Percentiles rank a stretch among this genome's conserved stretches.
Conservation (phyloP, 2,329 filamentous ascomycete genomes). For the Xylariaceae sp. region DNA sequence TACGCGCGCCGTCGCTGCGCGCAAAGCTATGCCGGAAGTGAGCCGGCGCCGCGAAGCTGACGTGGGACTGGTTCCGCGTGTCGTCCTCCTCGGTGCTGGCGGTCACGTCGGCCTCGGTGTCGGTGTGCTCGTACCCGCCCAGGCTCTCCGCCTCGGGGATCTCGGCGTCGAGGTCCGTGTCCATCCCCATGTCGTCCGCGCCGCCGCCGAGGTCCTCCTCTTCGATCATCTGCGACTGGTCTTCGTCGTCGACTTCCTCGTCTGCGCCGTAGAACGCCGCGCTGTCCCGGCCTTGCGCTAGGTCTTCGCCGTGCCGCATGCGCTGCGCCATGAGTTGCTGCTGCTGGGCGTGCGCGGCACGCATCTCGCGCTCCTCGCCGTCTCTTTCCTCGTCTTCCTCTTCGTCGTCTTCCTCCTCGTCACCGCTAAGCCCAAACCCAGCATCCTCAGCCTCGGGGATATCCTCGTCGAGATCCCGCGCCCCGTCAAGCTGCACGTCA, state of each 20-base stretch:
- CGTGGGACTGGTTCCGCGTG: constrained; percentile 24
- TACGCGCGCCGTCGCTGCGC: constrained; percentile 40
- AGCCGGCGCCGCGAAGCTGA: constrained; percentile 2
- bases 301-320: constrained; percentile 53
- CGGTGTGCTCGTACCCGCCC: constrained; percentile 71
- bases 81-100: constrained; percentile 41
- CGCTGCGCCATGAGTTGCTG: constrained; percentile 47
- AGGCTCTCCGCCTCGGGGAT: constrained; percentile 59
- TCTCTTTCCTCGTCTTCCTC: constrained; percentile 28
- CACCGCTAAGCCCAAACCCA: constrained; percentile 48
- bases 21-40: constrained; percentile 38
- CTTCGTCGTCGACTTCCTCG: constrained; percentile 53
- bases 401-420: constrained; percentile 40
- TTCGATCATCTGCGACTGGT: constrained; percentile 56
- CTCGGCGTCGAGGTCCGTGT: constrained; percentile 60
- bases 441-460: constrained; percentile 62
- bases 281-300: constrained; percentile 48
- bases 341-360: constrained; percentile 39
- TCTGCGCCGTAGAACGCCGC: constrained; percentile 51
- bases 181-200: constrained; percentile 32
- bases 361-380: constrained; percentile 29
- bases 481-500: constrained; percentile 53
- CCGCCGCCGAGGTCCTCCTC: constrained; percentile 54
- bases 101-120: constrained; percentile 61
- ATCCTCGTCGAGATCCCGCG: constrained; percentile 65